These are phyloP conservation scores for Triticum aestivum DNA, from an alignment of 176 grass and related monocot genomes.

Conservation along the genomic window DNA sequence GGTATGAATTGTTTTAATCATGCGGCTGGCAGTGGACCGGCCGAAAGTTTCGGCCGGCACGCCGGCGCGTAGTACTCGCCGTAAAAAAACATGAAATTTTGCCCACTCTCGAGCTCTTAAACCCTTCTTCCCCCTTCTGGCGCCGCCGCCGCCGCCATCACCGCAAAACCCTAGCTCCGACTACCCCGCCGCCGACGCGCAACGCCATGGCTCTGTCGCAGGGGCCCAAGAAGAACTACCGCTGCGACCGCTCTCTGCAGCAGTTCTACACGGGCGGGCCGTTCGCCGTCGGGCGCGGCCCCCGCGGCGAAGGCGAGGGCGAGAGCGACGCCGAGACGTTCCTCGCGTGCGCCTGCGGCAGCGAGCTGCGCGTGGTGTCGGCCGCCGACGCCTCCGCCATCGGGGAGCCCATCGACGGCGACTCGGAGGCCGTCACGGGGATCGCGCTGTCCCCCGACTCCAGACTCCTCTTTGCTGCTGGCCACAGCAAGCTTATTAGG, in stretches of 20 bases:
- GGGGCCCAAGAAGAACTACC: constrained; percentile 67
- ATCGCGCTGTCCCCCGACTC: constrained; percentile 67
- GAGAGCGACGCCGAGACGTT: constrained; percentile 45
- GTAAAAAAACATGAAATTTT: no score
- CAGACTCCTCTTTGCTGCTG: constrained; percentile 66
- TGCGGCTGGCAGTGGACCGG: no score
- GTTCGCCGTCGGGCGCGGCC: constrained; percentile 55
- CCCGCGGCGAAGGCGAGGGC: constrained; percentile 21
- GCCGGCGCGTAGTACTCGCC: no score
- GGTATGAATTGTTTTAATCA: no score
- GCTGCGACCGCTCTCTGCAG: constrained; percentile 65
- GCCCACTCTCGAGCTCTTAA: constrained; percentile 15
- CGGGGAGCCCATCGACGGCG: constrained; percentile 47
- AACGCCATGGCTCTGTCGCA: constrained; percentile 28
- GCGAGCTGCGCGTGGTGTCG: constrained; percentile 65
- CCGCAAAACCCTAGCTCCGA: constrained; percentile 34
- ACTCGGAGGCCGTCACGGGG: constrained; percentile 64
- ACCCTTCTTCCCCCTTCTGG: constrained; percentile 25
- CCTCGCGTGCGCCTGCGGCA: constrained; percentile 84
- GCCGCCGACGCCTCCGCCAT: constrained; percentile 54
- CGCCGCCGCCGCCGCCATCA: constrained; percentile 26
- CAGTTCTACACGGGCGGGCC: constrained; percentile 90
- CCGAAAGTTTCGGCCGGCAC: no score
- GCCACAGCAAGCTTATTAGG: constrained; percentile 73
- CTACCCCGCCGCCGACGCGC: background rate